These are phyloP conservation scores for Medicago ruthenica DNA, from an alignment of 306 rosid species.

Conservation along the genomic window DNA sequence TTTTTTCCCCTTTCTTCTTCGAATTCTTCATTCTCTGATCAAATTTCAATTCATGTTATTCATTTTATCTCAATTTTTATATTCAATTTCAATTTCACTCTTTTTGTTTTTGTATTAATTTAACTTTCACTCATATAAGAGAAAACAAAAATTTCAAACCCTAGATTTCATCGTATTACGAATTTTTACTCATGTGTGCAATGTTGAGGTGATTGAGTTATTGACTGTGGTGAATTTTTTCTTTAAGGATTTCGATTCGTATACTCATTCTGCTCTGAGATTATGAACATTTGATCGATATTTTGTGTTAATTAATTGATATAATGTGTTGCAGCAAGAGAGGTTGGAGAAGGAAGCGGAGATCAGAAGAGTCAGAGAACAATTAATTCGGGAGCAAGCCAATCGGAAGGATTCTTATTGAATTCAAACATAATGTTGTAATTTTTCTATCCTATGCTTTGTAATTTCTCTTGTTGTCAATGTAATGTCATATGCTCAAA, in stretches of 20 bases:
- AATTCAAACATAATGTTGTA: constrained; percentile 39
- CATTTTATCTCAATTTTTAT: not conserved
- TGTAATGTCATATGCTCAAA: constrained; percentile 45
- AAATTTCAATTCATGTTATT: not conserved
- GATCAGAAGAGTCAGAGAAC: constrained; percentile 83
- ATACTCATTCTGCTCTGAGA: not conserved
- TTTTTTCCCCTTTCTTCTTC: not conserved
- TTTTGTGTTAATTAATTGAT: constrained; percentile 3
- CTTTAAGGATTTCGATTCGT: not conserved
- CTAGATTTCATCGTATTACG: constrained; percentile 23
- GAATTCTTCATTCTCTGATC: too few species aligned
- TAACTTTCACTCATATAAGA: not conserved
- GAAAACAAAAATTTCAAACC: not conserved
- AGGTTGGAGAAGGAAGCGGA: constrained; percentile 83
- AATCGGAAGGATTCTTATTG: constrained; percentile 62
- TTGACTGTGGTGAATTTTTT: not conserved
- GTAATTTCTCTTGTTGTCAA: constrained; percentile 36
- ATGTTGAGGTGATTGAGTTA: not conserved
- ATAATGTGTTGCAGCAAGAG: constrained; percentile 58
- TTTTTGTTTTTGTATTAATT: not conserved
- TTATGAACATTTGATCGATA: not conserved
- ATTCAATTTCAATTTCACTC: constrained; percentile 19
- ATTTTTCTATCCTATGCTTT: constrained; percentile 24
- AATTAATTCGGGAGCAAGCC: constrained; percentile 69
- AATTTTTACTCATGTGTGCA: not conserved